A percentile compares a stretch with the other conserved stretches of the same genome.
Evolutionary conservation across 306 rosid genomes (phyloP).

Genomic region (Nissolia schottii): DNA sequence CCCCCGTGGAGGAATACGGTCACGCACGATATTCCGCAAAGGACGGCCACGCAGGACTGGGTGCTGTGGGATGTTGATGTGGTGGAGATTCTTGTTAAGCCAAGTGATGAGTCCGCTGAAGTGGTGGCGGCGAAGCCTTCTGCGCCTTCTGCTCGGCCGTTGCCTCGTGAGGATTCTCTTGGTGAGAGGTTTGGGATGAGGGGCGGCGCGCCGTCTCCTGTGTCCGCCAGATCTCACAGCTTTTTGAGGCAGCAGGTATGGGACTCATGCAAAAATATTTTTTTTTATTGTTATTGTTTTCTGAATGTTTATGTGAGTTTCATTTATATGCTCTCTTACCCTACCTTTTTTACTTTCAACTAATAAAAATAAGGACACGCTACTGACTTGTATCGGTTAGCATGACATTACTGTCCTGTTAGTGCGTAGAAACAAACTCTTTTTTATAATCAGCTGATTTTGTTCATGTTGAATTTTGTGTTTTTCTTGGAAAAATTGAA

Average conservation of each 20-base stretch:
- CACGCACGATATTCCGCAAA: slow-evolving; percentile 75
- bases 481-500: too few species aligned
- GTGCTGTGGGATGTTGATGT: slow-evolving; percentile 74
- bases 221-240: slow-evolving; percentile 12
- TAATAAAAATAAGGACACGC: too few species aligned
- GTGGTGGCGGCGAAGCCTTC: too few species aligned
- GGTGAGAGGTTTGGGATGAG: background rate
- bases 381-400: too few species aligned
- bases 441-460: too few species aligned
- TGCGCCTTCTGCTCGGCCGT: slow-evolving; percentile 32
- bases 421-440: too few species aligned
- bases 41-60: slow-evolving; percentile 86
- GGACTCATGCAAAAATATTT: background rate
- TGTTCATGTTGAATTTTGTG: too few species aligned
- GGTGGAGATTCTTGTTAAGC: slow-evolving; percentile 48
- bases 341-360: too few species aligned
- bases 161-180: slow-evolving; percentile 1
- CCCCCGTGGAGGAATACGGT: slow-evolving; percentile 94
- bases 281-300: background rate
- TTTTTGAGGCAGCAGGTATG: slow-evolving; percentile 57
- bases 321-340: too few species aligned
- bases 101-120: too few species aligned
- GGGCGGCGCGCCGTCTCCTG: slow-evolving; percentile 31
- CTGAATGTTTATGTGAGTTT: background rate
- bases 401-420: too few species aligned